Evolutionary conservation across 257 asterid genomes (phyloP).

Genomic region (Euphrasia confusa): DNA sequence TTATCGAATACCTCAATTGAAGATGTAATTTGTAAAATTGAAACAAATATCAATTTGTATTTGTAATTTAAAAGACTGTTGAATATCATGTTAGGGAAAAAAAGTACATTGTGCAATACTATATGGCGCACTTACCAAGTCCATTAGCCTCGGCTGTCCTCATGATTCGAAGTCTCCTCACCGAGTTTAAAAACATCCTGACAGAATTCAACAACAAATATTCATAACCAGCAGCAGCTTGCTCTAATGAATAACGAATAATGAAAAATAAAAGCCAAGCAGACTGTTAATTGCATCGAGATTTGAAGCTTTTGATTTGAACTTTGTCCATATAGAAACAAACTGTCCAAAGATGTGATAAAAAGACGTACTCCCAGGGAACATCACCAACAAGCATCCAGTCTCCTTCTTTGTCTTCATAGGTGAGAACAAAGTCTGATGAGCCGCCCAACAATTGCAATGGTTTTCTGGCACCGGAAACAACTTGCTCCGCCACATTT

Average conservation of each 20-base stretch:
- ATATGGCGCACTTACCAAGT: constrained; percentile 32
- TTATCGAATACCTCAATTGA: background rate
- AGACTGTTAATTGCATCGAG: background rate
- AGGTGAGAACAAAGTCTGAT: constrained; percentile 63
- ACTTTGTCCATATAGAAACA: background rate
- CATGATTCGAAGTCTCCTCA: constrained; percentile 59
- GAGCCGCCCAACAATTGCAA: constrained; percentile 49
- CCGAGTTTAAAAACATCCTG: constrained; percentile 63
- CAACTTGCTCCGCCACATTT: constrained; percentile 36
- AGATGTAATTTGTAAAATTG: background rate
- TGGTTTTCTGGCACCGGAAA: constrained; percentile 26
- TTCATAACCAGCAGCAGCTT: background rate
- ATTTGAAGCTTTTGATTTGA: background rate
- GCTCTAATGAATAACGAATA: background rate
- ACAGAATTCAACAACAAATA: constrained; percentile 8
- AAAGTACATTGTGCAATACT: too few relatives aligned
- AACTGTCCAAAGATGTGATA: constrained; percentile 11
- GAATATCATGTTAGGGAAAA: too few relatives aligned
- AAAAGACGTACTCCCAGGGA: constrained; percentile 69
- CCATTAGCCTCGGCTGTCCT: constrained; percentile 58
- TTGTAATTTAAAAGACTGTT: background rate
- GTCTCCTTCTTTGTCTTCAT: constrained; percentile 80
- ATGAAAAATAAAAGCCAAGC: background rate
- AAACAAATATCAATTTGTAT: background rate
- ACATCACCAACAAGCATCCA: constrained; percentile 94